These are phyloP conservation scores for Zostera marina DNA, from an alignment of 116 monocot species.

Conservation along the genomic window DNA sequence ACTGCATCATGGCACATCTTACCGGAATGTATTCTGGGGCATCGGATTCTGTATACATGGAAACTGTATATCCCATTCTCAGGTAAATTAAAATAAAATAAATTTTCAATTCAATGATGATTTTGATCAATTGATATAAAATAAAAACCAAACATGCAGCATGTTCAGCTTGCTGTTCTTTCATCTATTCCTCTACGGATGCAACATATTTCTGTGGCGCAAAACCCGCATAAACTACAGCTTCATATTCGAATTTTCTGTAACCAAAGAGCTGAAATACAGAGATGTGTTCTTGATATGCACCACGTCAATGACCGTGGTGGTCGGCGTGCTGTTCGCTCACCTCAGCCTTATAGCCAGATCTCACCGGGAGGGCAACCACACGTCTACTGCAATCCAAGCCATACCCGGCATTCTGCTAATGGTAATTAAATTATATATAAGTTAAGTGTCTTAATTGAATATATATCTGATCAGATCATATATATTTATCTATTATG, in stretches of 20 bases:
- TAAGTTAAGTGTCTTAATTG: too few species aligned
- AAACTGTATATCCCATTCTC: constrained; percentile 85
- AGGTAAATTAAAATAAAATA: constrained; percentile 27
- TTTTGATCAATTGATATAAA: too few species aligned
- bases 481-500: too few species aligned
- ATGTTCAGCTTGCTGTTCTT: constrained; percentile 84
- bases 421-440: constrained; percentile 54
- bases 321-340: constrained; percentile 65
- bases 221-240: constrained; percentile 84
- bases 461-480: neutral
- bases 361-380: too few species aligned
- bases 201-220: constrained; percentile 89
- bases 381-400: constrained; percentile 45
- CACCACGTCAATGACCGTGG: constrained; percentile 66
- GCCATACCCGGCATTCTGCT: constrained; percentile 81
- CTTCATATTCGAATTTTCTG: constrained; percentile 92
- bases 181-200: constrained; percentile 93
- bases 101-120: too few species aligned
- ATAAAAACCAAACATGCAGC: constrained; percentile 22
- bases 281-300: constrained; percentile 89
- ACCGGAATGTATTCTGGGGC: constrained; percentile 56
- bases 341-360: constrained; percentile 50
- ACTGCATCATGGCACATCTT: constrained; percentile 90
- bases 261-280: constrained; percentile 73
- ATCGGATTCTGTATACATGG: constrained; percentile 86